phyloP scores from a whole-genome alignment of 1,139 yeast genomes.

The Yamadazyma blattariae region DNA sequence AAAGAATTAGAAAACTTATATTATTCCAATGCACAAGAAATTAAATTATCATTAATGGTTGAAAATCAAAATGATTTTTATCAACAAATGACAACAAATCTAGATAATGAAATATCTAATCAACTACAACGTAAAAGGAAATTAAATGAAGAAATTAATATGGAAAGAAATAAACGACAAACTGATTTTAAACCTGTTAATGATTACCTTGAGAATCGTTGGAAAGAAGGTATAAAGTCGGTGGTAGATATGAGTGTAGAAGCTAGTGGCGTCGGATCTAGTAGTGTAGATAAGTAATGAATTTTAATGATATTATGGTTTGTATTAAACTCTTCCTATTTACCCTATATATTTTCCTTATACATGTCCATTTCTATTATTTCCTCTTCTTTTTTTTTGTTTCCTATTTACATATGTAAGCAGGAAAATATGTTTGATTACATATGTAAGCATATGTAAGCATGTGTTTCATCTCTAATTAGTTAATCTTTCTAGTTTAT shows the following conservation, averaged over 20 bases:
- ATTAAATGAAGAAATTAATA: conserved; percentile 27
- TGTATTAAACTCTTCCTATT: too few relatives aligned
- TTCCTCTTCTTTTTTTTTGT: too few relatives aligned
- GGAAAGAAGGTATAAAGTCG: conserved; percentile 39
- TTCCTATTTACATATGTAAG: too few relatives aligned
- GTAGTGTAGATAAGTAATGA: conserved; percentile 1
- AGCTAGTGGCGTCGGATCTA: too few relatives aligned
- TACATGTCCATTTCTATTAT: too few relatives aligned
- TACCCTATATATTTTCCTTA: too few relatives aligned
- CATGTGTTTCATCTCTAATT: too few relatives aligned
- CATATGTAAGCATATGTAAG: too few relatives aligned
- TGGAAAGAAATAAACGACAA: conserved; percentile 32
- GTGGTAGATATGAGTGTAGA: conserved; percentile 38
- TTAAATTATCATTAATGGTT: conserved; percentile 8
- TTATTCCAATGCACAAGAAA: conserved; percentile 9
- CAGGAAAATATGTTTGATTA: too few relatives aligned
- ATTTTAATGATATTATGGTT: conserved; percentile 3
- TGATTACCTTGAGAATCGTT: conserved; percentile 31
- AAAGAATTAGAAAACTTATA: conserved; percentile 18
- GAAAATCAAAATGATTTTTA: too few relatives aligned
- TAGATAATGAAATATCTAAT: conserved; percentile 15
- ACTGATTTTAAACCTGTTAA: conserved; percentile 33
- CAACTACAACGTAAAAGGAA: conserved; percentile 31
- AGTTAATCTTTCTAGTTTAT: conserved; percentile 10
- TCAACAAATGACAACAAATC: not conserved